Conservation (phyloP, 148 eudicot species). For the Silene conica region DNA sequence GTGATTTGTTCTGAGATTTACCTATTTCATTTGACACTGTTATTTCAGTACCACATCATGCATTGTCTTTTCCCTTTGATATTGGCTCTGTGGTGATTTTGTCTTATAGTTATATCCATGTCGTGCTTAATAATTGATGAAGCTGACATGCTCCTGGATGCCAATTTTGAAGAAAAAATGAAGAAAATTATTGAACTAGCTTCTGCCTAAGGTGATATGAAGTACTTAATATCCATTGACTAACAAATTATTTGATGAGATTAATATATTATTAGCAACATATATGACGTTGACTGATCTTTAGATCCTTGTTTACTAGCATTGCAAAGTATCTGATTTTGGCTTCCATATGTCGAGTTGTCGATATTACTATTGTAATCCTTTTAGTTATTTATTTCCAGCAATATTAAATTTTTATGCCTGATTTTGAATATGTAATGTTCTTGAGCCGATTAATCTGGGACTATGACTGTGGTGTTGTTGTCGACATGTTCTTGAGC, state of each 20-base stretch:
- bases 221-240: not conserved
- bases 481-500: not conserved
- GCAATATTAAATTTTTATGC: not conserved
- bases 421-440: not conserved
- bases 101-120: slow-evolving; percentile 26
- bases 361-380: not conserved
- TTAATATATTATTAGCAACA: not conserved
- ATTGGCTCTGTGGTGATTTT: not conserved
- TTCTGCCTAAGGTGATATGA: slow-evolving; percentile 70
- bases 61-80: no score
- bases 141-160: slow-evolving; percentile 93
- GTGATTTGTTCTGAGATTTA: not conserved
- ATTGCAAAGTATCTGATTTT: no score
- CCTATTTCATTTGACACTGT: not conserved
- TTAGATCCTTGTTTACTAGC: no score
- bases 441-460: not conserved
- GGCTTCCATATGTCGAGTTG: no score
- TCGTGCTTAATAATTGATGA: slow-evolving; percentile 90
- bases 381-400: not conserved
- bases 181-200: slow-evolving; percentile 69
- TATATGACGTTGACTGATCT: no score
- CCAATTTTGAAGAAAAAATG: slow-evolving; percentile 95
- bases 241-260: not conserved
- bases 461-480: not conserved
- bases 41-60: not conserved